Conservation (phyloP, 2,329 filamentous ascomycete species). For the Hortaea sp. region DNA sequence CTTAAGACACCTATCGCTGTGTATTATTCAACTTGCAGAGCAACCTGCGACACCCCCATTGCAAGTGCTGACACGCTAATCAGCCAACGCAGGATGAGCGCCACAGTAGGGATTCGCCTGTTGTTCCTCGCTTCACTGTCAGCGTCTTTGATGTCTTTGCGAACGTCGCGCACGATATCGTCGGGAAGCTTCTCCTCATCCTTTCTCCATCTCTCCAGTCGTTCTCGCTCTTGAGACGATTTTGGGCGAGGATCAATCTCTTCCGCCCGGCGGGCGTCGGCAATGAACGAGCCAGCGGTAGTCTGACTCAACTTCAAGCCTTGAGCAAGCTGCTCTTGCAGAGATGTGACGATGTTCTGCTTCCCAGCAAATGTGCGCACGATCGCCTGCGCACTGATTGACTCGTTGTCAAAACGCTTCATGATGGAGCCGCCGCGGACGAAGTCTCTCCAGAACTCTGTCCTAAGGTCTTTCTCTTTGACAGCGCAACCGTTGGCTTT, state of each 20-base stretch:
- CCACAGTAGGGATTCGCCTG: too few species aligned
- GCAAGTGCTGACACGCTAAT: too few species aligned
- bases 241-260: not conserved
- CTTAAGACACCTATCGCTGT: too few species aligned
- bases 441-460: not conserved
- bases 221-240: too few species aligned
- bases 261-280: not conserved
- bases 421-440: not conserved
- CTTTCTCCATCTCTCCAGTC: too few species aligned
- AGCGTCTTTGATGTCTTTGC: too few species aligned
- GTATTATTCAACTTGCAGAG: too few species aligned
- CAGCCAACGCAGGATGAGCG: too few species aligned
- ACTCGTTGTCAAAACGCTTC: not conserved
- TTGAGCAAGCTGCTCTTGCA: not conserved
- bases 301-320: not conserved
- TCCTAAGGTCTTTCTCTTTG: not conserved
- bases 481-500: not conserved
- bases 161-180: too few species aligned
- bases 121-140: too few species aligned
- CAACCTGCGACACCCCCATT: too few species aligned
- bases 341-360: not conserved
- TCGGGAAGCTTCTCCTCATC: too few species aligned
- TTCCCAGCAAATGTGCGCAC: not conserved
- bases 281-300: not conserved
- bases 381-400: not conserved